phyloP scores from a whole-genome alignment of 495 filamentous ascomycete genomes.

The Xanthoparmelia taractica region DNA sequence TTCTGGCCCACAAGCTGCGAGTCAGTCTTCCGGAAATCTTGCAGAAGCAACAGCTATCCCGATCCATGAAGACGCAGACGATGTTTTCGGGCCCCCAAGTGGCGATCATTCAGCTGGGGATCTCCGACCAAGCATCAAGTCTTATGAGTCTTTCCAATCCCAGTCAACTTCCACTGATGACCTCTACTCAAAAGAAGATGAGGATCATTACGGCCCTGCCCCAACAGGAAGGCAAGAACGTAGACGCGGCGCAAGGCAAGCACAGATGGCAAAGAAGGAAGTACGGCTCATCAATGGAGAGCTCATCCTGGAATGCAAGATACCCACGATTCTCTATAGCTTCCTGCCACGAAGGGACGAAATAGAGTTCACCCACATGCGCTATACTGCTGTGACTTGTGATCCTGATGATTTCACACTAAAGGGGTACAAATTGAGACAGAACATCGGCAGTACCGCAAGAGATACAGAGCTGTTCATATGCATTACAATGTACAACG shows the following conservation, averaged over 20 bases:
- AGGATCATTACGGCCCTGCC: conserved; percentile 73
- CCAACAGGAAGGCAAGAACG: conserved; percentile 79
- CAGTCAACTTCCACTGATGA: conserved; percentile 60
- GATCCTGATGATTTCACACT: conserved; percentile 91
- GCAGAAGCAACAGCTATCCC: conserved; percentile 43
- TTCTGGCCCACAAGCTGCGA: conserved; percentile 39
- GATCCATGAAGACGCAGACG: conserved; percentile 53
- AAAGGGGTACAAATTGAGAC: conserved; percentile 87
- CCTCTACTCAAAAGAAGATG: conserved; percentile 34
- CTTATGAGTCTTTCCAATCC: conserved; percentile 56
- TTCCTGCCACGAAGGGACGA: conserved; percentile 89
- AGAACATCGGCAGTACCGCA: conserved; percentile 76
- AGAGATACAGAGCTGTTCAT: conserved; percentile 98
- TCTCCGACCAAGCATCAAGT: conserved; percentile 42
- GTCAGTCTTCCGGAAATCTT: conserved; percentile 39
- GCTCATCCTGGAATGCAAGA: conserved; percentile 96
- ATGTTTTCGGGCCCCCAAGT: conserved; percentile 56
- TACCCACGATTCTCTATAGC: conserved; percentile 92
- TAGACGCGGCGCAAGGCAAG: conserved; percentile 69
- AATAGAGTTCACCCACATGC: conserved; percentile 97
- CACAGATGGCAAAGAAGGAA: conserved; percentile 88
- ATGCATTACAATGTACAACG: conserved; percentile 98
- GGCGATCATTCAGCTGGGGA: conserved; percentile 29
- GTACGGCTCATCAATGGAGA: conserved; percentile 95
- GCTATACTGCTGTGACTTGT: conserved; percentile 99